Evolutionary conservation across 768 basidiomycete species (phyloP).

Genomic region (Lentinula sp.): DNA sequence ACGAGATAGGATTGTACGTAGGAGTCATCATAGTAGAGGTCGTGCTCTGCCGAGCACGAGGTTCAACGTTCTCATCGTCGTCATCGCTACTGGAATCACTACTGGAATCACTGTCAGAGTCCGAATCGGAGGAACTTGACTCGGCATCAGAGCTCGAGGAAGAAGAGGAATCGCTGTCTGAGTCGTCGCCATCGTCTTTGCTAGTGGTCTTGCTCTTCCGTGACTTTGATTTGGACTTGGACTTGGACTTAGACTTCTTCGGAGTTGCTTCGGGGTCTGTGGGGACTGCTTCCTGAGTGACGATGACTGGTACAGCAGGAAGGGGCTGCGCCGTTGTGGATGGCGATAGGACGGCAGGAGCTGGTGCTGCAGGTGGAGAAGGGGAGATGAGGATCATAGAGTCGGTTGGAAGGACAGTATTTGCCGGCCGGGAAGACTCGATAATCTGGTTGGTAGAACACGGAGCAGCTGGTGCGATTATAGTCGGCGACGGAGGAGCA

Average conservation of each 20-base stretch:
- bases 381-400: not conserved
- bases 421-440: not conserved
- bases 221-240: slow-evolving; percentile 1
- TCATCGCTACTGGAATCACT: slow-evolving; percentile 4
- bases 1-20: not conserved
- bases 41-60: not conserved
- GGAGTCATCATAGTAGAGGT: not conserved
- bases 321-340: not conserved
- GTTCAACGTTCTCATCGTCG: slow-evolving; percentile 6
- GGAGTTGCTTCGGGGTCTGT: not conserved
- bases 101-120: not conserved
- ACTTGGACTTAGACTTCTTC: not conserved
- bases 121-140: slow-evolving; percentile 2
- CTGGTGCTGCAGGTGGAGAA: not conserved
- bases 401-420: not conserved
- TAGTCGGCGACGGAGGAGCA: not conserved
- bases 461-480: not conserved
- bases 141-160: not conserved
- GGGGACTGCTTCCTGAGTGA: not conserved
- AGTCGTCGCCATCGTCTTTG: not conserved
- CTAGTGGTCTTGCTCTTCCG: not conserved
- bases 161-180: slow-evolving; percentile 5
- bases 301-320: not conserved
- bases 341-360: not conserved
- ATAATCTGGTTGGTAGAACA: not conserved